Conservation (phyloP, 2,329 filamentous ascomycete species). For the Talaromyces sp. region DNA sequence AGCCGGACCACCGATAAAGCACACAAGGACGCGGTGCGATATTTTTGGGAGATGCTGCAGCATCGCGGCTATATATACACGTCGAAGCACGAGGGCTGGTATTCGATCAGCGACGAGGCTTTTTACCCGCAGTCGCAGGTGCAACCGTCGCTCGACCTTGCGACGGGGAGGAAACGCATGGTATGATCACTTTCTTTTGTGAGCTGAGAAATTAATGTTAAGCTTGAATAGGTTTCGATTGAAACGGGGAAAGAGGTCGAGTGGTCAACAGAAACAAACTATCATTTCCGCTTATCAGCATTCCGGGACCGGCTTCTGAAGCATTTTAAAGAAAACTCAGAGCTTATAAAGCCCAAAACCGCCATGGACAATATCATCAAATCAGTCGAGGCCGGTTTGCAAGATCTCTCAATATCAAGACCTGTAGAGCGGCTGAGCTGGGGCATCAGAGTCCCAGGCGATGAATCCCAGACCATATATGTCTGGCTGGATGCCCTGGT, state of each 20-base stretch:
- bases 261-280: constrained; percentile 89
- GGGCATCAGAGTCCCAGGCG: constrained; percentile 84
- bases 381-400: constrained; percentile 70
- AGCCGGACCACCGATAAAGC: constrained; percentile 82
- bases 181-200: constrained; percentile 30
- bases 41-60: constrained; percentile 79
- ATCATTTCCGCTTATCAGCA: constrained; percentile 85
- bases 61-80: constrained; percentile 75
- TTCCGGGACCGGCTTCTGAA: constrained; percentile 72
- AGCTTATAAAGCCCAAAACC: constrained; percentile 66
- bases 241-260: constrained; percentile 92
- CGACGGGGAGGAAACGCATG: constrained; percentile 77
- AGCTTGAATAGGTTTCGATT: constrained; percentile 50
- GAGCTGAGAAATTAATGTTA: background rate
- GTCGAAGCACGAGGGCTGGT: constrained; percentile 88
- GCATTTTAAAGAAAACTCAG: constrained; percentile 71
- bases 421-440: constrained; percentile 71
- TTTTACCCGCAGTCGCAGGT: constrained; percentile 80
- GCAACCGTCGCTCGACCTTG: constrained; percentile 66
- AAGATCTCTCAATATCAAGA: constrained; percentile 84
- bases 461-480: constrained; percentile 84
- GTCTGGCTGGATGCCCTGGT: constrained; percentile 96
- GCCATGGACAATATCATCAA: constrained; percentile 74
- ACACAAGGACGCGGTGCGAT: constrained; percentile 77
- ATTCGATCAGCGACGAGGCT: constrained; percentile 92